Evolutionary conservation across 176 grass and related monocot genomes (phyloP), one percentile per base, ranked within the genome.

Genomic region (Cocos nucifera): DNA sequence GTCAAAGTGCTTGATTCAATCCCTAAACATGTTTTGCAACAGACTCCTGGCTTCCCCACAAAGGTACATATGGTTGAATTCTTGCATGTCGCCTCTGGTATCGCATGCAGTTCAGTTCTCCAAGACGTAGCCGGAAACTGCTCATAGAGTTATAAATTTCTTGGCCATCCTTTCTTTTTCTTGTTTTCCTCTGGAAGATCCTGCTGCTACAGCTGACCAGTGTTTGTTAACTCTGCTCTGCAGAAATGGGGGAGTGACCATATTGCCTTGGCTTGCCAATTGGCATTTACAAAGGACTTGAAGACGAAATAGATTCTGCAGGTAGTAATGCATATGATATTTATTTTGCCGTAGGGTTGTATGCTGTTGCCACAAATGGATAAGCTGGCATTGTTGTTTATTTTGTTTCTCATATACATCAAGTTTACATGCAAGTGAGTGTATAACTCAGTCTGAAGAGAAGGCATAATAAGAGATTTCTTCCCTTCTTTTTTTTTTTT

Each of bases 191-290:
- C 28, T 30, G 28, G 32, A 44, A 12, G 35, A 35, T 49, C 21
- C 5, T 4, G 50, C 18, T 39, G 17, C 5, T 30, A 55, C 51
- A 18, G n/a, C 4, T 54, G 55, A 64, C 26, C 8, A 24, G 5
- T 50, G 19, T 53, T 65, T 82, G 17, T 62, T 70, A 32, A 8
- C 65, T 6, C 64, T 78, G 71, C 4, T 62, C 67, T 49, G 63
- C 75, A 97, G 92, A 97, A 87, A 82, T 91, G 92, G 92, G 81
- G 84, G 59, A 97, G 92, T 49, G 92, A 97, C 72, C 92, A 97
- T 72, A 63, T 97, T 32, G 84, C 92, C 29, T 71, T 91, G 69
- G 87, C 79, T 17, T 91, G 87, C 12, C 76, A 91, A 69, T 73
- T 97, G 48, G 87, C 87, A 27, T 90, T 90, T 64, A 58, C 68